Evolutionary conservation across 306 rosid genomes (phyloP), one percentile per base, ranked within the genome.

Genomic region (Parietaria judaica): DNA sequence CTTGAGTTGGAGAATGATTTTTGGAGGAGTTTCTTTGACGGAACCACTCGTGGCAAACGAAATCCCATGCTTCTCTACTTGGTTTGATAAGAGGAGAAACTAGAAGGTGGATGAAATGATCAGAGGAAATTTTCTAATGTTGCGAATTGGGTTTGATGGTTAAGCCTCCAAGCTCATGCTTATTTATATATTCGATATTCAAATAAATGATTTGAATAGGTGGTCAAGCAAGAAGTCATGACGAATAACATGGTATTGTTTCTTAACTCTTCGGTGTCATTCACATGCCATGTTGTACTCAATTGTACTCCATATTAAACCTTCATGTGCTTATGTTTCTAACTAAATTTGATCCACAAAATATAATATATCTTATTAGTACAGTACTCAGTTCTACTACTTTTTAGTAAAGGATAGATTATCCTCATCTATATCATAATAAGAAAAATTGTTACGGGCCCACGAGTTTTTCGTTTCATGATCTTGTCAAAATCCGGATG

Each of bases 41-140:
- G 54, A 45, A 50, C 63, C 44, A 69, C 60, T 45, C 48, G 46
- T 3, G 71, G 71, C 57, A 66, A 56, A 3, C 16, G 17, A 49
- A 66, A 56, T 34, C 56, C 71, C 71, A 66, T 66, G 7, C 16
- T 14, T 35, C 38, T 43, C 15, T 16, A 36, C 35, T 11, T 31
- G 14, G 62, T 2, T 7, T 7, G 4, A 66, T 36, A 55, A 14
- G 35, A 44, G 44, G 62, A 7, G 46, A 53, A 23, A 11, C 35
- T 34, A 36, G 14, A 9, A 13, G 31, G 15, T 10, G 31, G 11
- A 5, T 49, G 14, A 49, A 9, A n/a, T 5, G 45, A 41, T 41
- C 45, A 15, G 16, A 3, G 7, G 16, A 14, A 34, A n/a, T 14
- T n/a, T 52, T 23, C 34, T 15, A 14, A 3, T 1, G 4, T 52